Conservation (phyloP, 768 basidiomycete genomes). For the Boletellus ananas region DNA sequence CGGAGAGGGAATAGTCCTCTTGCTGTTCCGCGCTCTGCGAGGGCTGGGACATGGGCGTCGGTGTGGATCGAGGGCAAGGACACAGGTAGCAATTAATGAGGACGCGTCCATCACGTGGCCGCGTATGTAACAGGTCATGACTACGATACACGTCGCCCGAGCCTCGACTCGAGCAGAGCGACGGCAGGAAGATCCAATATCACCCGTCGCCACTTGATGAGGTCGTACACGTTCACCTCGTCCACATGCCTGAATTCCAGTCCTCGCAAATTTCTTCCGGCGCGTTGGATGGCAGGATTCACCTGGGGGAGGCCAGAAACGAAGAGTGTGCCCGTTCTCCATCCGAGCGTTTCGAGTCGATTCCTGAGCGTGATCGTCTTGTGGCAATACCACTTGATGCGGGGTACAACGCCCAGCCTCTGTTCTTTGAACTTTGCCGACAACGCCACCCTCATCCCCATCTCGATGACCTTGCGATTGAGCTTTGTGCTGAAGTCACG, state of each 20-base stretch:
- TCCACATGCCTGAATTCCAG: slow-evolving; percentile 60
- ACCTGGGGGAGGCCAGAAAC: slow-evolving; percentile 60
- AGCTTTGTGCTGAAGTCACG: slow-evolving; percentile 90
- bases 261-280: slow-evolving; percentile 68
- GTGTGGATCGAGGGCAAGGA: neutral
- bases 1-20: slow-evolving; percentile 56
- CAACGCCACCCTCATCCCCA: slow-evolving; percentile 90
- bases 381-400: slow-evolving; percentile 63
- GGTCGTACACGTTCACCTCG: slow-evolving; percentile 75
- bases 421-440: slow-evolving; percentile 78
- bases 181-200: slow-evolving; percentile 81
- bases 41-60: slow-evolving; percentile 40
- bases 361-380: slow-evolving; percentile 68
- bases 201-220: slow-evolving; percentile 78
- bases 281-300: slow-evolving; percentile 53
- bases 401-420: slow-evolving; percentile 69
- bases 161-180: slow-evolving; percentile 65
- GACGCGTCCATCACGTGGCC: slow-evolving; percentile 34
- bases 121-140: slow-evolving; percentile 8
- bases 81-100: neutral
- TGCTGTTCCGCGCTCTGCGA: slow-evolving; percentile 49
- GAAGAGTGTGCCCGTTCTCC: slow-evolving; percentile 68
- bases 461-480: slow-evolving; percentile 86
- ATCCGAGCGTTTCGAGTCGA: slow-evolving; percentile 60
- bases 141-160: slow-evolving; percentile 40